Percentiles rank a stretch among this genome's conserved stretches.
phyloP scores from a whole-genome alignment of 768 basidiomycete species.

The Melanogaster broomeanus region DNA sequence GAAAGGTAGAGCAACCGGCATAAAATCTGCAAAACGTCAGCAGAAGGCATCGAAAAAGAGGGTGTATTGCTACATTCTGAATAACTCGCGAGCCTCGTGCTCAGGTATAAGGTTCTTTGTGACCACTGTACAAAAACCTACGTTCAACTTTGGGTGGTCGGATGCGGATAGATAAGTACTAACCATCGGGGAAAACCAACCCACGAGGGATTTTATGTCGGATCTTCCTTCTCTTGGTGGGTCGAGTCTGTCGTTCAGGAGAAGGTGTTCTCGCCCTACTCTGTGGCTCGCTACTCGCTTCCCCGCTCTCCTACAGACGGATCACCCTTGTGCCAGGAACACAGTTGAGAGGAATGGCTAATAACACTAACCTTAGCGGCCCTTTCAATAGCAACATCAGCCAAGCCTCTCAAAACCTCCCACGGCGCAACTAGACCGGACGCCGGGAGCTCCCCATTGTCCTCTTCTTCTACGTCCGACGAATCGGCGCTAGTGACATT shows the following conservation, averaged over 20 bases:
- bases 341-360: neutral
- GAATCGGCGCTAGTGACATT: slow-evolving; percentile 78
- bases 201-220: slow-evolving; percentile 59
- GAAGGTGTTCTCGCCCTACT: slow-evolving; percentile 76
- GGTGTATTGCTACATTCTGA: slow-evolving; percentile 61
- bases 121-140: slow-evolving; percentile 54
- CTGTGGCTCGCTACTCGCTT: slow-evolving; percentile 66
- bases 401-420: slow-evolving; percentile 80
- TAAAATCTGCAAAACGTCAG: slow-evolving; percentile 63
- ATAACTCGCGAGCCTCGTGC: slow-evolving; percentile 81
- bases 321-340: slow-evolving; percentile 9
- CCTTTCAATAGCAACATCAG: slow-evolving; percentile 78
- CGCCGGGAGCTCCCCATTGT: slow-evolving; percentile 76
- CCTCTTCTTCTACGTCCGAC: slow-evolving; percentile 83
- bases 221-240: slow-evolving; percentile 71
- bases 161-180: slow-evolving; percentile 1
- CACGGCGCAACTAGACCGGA: slow-evolving; percentile 83
- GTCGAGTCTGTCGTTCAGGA: slow-evolving; percentile 67
- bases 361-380: slow-evolving; percentile 65
- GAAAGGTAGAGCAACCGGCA: slow-evolving; percentile 87
- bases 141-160: neutral
- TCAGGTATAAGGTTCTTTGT: slow-evolving; percentile 82
- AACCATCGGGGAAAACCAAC: slow-evolving; percentile 80
- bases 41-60: slow-evolving; percentile 6
- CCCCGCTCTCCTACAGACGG: slow-evolving; percentile 67